Evolutionary conservation across 306 rosid species (phyloP), one percentile per base, ranked within the genome.

Genomic region (Cucurbita argyrosperma): DNA sequence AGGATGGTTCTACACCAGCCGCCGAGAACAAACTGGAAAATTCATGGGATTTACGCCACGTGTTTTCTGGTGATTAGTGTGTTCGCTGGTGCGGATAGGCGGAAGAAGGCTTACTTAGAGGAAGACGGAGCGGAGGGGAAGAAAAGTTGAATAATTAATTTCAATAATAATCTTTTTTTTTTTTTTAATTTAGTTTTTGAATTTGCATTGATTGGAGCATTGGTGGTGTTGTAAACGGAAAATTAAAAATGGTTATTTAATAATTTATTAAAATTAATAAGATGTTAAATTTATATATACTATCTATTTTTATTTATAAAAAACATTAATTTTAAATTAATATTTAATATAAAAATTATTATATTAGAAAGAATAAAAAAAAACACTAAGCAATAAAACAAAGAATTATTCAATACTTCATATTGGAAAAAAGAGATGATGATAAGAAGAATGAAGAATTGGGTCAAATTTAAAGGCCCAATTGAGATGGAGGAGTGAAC

Each of bases 91-190:
- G 92, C 91, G 4, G 97, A 89, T 74, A 77, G 88, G 77, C 84
- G 91, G 63, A 94, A 94, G 84, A 91, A 94, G 81, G 82, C 89
- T 60, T 94, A 94, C 77, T 38, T 90, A 85, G 97, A 80, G 81
- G 92, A 89, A 12, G 96, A 87, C 1, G 99, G 97, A 6, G 86
- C 87, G 45, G 97, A 94, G 82, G 96, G 91, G 21, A 94, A 94
- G 84, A 88, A 89, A 62, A 90, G 74, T 78, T 90, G 58, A 61
- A 21, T 8, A 14, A 14, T 46, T 1, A 5, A 14, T 42, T 13
- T 64, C 42, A 30, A 30, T 30, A 30, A 30, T 30, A 30, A 30
- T 26, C 8, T 62, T 39, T 4, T 63, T 39, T 21, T 21, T 4
- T 63, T 63, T 10, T 39, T 16, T 26, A 26, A 10, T 64, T 40